phyloP scores from a whole-genome alignment of 2,329 filamentous ascomycete genomes.

The Scortechinia acanthostroma region DNA sequence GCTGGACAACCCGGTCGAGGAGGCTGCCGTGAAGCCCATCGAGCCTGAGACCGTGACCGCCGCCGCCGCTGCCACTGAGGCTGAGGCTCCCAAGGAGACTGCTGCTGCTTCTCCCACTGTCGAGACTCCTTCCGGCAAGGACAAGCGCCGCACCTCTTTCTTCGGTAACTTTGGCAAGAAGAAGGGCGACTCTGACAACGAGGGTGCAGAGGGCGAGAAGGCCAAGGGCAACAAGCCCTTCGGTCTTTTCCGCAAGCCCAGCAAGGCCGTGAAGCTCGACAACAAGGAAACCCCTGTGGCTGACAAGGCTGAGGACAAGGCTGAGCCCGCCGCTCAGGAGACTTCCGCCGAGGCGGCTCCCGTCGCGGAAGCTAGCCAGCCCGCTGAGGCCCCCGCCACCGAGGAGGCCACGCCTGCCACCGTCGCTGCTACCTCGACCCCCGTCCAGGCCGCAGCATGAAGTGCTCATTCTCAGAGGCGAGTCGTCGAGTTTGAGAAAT shows the following conservation, averaged over 20 bases:
- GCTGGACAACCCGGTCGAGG: constrained; percentile 2
- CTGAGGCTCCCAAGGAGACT: constrained; percentile 16
- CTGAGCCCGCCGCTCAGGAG: constrained; percentile 42
- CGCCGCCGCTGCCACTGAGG: constrained; percentile 18
- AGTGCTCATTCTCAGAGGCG: constrained; percentile 44
- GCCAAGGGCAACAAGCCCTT: constrained; percentile 16
- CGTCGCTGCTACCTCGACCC: constrained; percentile 20
- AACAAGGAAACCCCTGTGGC: constrained; percentile 15
- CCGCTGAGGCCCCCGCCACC: constrained; percentile 26
- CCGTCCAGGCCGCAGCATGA: constrained; percentile 17
- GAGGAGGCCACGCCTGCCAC: constrained; percentile 25
- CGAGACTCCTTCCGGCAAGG: constrained; percentile 56
- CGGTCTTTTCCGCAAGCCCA: constrained; percentile 3
- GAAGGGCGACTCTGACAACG: constrained; percentile 35
- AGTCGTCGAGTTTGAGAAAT: constrained; percentile 32
- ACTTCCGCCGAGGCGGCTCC: constrained; percentile 33
- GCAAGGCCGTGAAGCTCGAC: constrained; percentile 12
- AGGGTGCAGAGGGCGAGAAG: constrained; percentile 16
- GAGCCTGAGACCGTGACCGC: constrained; percentile 27
- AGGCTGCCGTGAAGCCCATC: constrained; percentile 21
- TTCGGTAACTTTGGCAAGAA: constrained; percentile 48
- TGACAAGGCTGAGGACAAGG: constrained; percentile 21
- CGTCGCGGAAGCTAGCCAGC: constrained; percentile 10
- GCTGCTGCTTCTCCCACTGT: constrained; percentile 47
- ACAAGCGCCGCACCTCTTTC: constrained; percentile 61